phyloP scores from a whole-genome alignment of 352 stramenopile species.

The Globisporangium camurandrum region DNA sequence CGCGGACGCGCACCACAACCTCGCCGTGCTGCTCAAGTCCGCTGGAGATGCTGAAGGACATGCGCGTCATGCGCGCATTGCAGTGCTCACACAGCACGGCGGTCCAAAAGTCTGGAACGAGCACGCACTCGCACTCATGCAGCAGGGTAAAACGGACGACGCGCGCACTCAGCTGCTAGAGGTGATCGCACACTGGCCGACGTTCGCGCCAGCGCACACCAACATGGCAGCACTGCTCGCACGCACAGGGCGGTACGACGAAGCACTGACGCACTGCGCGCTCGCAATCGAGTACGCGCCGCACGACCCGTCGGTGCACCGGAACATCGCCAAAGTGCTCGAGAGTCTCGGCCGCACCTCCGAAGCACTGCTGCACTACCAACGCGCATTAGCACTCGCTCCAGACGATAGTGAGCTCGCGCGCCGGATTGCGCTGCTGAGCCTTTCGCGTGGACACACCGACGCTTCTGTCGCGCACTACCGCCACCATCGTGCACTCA shows the following conservation, averaged over 20 bases:
- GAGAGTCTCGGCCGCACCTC: conserved; percentile 38
- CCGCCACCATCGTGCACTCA: conserved; percentile 28
- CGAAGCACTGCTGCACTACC: conserved; percentile 41
- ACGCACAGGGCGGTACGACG: conserved; percentile 27
- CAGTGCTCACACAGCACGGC: conserved; percentile 45
- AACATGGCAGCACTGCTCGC: conserved; percentile 49
- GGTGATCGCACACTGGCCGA: conserved; percentile 36
- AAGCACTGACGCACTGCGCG: conserved; percentile 30
- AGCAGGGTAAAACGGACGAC: conserved; percentile 28
- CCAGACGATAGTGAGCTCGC: conserved; percentile 32
- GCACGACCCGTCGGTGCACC: conserved; percentile 36
- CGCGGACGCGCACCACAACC: conserved; percentile 39
- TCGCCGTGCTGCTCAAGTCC: conserved; percentile 48
- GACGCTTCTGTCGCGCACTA: conserved; percentile 31
- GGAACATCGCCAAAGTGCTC: conserved; percentile 49
- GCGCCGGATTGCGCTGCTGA: conserved; percentile 36
- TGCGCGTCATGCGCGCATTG: conserved; percentile 43
- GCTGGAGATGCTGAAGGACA: conserved; percentile 32
- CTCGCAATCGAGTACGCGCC: conserved; percentile 33
- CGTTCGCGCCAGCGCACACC: conserved; percentile 38
- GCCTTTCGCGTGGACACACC: conserved; percentile 23
- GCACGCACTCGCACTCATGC: conserved; percentile 40
- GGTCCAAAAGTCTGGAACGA: conserved; percentile 57
- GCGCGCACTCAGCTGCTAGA: conserved; percentile 33
- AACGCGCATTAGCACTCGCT: conserved; percentile 22